phyloP scores from a whole-genome alignment of 1,284 basidiomycete genomes.

The Rhodotorula sp. region DNA sequence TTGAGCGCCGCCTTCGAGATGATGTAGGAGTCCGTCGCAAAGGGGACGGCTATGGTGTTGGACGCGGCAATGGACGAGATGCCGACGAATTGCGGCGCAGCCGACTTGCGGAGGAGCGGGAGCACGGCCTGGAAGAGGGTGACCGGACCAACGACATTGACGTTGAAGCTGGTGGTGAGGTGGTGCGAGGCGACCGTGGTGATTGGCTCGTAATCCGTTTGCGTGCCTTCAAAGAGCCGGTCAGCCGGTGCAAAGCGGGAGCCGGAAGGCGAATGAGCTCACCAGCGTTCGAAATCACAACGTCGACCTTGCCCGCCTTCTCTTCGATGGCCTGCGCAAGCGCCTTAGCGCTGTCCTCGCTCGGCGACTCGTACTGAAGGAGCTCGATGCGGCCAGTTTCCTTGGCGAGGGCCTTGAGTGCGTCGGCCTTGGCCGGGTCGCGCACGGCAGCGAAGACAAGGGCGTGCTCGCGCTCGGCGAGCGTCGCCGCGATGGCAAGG shows the following conservation, averaged over 20 bases:
- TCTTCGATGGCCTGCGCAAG: conserved; percentile 3
- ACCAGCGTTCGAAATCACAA: conserved; percentile 30
- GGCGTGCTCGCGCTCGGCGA: conserved; percentile 22
- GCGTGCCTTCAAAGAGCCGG: too few species aligned
- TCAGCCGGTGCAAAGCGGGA: background rate
- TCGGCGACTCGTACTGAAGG: conserved; percentile 13
- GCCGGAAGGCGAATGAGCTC: background rate
- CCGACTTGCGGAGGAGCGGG: conserved; percentile 9
- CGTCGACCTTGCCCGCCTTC: conserved; percentile 22
- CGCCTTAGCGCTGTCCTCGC: conserved; percentile 9
- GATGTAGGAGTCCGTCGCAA: background rate
- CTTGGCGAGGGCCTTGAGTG: conserved; percentile 34
- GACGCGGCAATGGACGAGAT: conserved; percentile 14
- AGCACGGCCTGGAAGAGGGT: conserved; percentile 18
- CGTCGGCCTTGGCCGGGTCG: conserved; percentile 26
- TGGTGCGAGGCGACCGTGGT: background rate
- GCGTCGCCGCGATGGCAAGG: conserved; percentile 31
- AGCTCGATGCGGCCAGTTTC: conserved; percentile 15
- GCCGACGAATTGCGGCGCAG: conserved; percentile 14
- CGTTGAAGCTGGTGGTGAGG: background rate
- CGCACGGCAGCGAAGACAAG: conserved; percentile 44
- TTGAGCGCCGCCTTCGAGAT: conserved; percentile 8
- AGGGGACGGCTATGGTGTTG: background rate
- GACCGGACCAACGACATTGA: conserved; percentile 21
- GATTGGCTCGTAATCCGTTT: background rate